A percentile compares a stretch with the other conserved stretches of the same genome.
phyloP scores from a whole-genome alignment of 2,329 filamentous ascomycete genomes.

The Venturia asperata region DNA sequence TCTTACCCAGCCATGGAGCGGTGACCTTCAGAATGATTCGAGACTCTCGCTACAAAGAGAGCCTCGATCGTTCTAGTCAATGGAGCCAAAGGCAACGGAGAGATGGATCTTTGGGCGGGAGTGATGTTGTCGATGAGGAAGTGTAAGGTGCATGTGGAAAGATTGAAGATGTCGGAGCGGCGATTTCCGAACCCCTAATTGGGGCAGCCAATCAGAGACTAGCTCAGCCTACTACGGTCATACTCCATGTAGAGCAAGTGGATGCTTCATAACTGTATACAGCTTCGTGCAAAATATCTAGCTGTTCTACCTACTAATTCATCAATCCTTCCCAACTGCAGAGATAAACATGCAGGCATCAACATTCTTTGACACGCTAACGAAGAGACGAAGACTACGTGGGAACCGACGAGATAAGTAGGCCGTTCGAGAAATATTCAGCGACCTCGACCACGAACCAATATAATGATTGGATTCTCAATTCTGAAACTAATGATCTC shows the following conservation, averaged over 20 bases:
- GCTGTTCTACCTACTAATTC: not conserved
- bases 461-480: no score
- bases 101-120: not conserved
- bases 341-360: not conserved
- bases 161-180: not conserved
- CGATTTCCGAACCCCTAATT: not conserved
- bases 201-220: not conserved
- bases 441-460: no score
- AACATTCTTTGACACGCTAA: no score
- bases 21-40: no score
- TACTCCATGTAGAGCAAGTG: not conserved
- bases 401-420: no score
- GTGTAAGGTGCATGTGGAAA: not conserved
- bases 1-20: no score
- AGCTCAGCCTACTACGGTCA: not conserved
- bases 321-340: not conserved
- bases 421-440: no score
- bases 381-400: no score
- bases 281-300: not conserved
- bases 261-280: not conserved
- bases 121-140: not conserved
- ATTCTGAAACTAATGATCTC: no score
- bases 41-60: no score
- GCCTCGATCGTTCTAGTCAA: no score
- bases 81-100: no score